A percentile compares a stretch with the other conserved stretches of the same genome.
These are phyloP conservation scores for Suhomyces faveliae DNA, from an alignment of 805 yeast species.

Conservation along the genomic window DNA sequence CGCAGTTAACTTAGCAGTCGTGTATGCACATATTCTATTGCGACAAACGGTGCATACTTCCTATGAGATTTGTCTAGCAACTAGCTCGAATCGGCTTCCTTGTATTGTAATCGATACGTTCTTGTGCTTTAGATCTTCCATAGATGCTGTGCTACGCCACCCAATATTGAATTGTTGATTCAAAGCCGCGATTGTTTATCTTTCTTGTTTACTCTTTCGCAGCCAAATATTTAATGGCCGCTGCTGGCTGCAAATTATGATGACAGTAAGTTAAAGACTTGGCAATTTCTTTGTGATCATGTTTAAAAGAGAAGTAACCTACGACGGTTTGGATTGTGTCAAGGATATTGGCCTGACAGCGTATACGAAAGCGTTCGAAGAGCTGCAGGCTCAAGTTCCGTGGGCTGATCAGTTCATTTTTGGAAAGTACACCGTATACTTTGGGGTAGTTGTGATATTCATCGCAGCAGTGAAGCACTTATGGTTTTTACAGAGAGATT, in stretches of 20 bases:
- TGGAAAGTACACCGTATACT: constrained; percentile 40
- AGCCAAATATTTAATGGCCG: background rate
- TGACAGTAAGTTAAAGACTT: no score
- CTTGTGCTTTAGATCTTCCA: background rate
- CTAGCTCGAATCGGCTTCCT: background rate
- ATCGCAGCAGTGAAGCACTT: constrained; percentile 33
- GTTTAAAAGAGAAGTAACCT: constrained; percentile 18
- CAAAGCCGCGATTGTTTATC: background rate
- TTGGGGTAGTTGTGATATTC: constrained; percentile 36
- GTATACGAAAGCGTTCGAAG: constrained; percentile 17
- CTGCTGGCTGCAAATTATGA: constrained; percentile 5
- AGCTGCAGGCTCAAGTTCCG: constrained; percentile 32
- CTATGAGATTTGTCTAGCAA: no score
- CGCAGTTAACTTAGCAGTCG: constrained; percentile 46
- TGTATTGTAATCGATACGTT: background rate
- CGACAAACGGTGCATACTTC: no score
- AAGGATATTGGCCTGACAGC: constrained; percentile 23
- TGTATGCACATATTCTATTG: background rate
- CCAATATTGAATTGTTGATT: background rate
- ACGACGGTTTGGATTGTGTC: constrained; percentile 40
- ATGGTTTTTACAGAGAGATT: constrained; percentile 27
- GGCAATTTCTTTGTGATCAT: constrained; percentile 2
- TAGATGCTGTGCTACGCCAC: constrained; percentile 4
- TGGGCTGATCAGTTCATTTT: constrained; percentile 28
- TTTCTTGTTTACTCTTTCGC: constrained; percentile 1